Evolutionary conservation across 169 alveolate species (phyloP).

Genomic region (Pseudocohnilembus persalinus): DNA sequence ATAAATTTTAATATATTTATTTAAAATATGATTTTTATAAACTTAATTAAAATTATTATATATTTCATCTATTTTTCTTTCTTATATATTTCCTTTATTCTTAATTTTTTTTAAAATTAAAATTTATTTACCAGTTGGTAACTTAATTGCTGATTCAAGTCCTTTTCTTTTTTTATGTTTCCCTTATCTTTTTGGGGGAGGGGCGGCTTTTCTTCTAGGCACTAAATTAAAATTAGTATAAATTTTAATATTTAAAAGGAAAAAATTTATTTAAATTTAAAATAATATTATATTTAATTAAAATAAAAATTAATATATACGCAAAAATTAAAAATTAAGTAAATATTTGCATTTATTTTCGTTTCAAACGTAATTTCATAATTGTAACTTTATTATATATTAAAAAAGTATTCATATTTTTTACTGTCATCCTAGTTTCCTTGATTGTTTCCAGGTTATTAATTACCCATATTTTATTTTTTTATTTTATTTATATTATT

Average conservation of each 20-base stretch:
- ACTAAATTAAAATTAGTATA: not conserved
- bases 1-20: no score
- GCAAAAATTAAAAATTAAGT: no score
- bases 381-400: no score
- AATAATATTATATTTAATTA: no score
- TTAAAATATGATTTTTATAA: no score
- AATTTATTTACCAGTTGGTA: conserved; percentile 74
- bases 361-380: not conserved
- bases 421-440: not conserved
- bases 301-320: no score
- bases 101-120: not conserved
- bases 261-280: no score
- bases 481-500: no score
- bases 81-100: not conserved
- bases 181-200: conserved; percentile 76
- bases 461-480: not conserved
- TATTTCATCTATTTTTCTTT: not conserved
- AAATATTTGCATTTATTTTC: no score
- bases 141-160: conserved; percentile 82
- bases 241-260: no score
- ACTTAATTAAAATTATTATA: not conserved
- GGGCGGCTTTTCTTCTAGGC: conserved; percentile 53
- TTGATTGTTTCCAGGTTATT: not conserved
- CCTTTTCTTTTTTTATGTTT: conserved; percentile 87
- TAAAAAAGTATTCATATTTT: no score